Conservation (phyloP, 2,329 filamentous ascomycete species). For the Fusarium oxysporum region DNA sequence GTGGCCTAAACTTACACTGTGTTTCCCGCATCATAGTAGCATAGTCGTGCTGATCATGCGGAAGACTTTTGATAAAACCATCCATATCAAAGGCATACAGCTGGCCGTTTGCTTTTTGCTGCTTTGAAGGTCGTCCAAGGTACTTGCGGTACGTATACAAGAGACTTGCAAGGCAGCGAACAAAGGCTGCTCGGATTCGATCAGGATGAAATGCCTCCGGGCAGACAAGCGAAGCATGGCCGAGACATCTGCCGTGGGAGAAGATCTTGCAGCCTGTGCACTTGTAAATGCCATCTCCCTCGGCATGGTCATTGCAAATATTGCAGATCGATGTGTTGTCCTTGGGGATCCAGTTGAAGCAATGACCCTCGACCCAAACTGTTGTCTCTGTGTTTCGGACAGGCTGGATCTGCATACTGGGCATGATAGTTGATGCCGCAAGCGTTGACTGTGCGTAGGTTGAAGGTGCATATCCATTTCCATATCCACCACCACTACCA, state of each 20-base stretch:
- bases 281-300: constrained; percentile 78
- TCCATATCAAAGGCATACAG: constrained; percentile 74
- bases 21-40: constrained; percentile 73
- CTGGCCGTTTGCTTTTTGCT: constrained; percentile 71
- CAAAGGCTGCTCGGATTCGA: constrained; percentile 72
- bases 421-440: constrained; percentile 88
- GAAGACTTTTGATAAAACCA: constrained; percentile 72
- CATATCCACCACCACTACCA: constrained; percentile 36
- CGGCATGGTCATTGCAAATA: constrained; percentile 80
- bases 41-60: constrained; percentile 74
- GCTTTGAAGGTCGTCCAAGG: constrained; percentile 67
- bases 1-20: constrained; percentile 63
- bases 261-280: constrained; percentile 73
- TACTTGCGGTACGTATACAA: constrained; percentile 75
- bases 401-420: constrained; percentile 82
- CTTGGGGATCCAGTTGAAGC: constrained; percentile 72
- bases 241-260: constrained; percentile 70
- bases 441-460: constrained; percentile 88
- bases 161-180: constrained; percentile 73
- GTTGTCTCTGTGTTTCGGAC: constrained; percentile 82
- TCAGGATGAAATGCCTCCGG: constrained; percentile 71
- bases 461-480: constrained; percentile 79
- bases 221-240: constrained; percentile 72
- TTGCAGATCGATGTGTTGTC: constrained; percentile 74
- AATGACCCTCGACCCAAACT: constrained; percentile 88